Evolutionary conservation across 352 stramenopile genomes (phyloP).

Genomic region (Globisporangium nodosum): DNA sequence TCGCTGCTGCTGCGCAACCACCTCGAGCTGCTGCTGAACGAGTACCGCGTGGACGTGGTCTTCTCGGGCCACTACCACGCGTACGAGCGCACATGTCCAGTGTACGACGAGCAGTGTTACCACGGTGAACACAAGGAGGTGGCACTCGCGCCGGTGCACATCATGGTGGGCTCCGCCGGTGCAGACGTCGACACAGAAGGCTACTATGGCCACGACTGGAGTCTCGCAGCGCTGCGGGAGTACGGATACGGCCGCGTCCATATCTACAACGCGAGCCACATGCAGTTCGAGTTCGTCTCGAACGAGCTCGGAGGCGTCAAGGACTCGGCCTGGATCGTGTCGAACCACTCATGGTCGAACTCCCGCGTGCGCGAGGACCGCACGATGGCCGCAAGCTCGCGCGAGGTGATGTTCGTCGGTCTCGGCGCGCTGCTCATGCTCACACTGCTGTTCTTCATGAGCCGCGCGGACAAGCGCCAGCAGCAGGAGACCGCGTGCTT

Average conservation of each 20-base stretch:
- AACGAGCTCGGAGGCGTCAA: slow-evolving; percentile 14
- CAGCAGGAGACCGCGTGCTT: slow-evolving; percentile 1
- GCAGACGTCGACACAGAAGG: slow-evolving; percentile 26
- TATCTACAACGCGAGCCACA: slow-evolving; percentile 47
- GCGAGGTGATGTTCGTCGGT: slow-evolving; percentile 3
- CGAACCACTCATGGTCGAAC: slow-evolving; percentile 40
- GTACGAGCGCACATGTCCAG: slow-evolving; percentile 56
- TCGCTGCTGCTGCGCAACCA: slow-evolving; percentile 35
- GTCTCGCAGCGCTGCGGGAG: slow-evolving; percentile 5
- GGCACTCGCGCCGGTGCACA: slow-evolving; percentile 41
- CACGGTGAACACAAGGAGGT: slow-evolving; percentile 13
- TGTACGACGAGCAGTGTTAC: slow-evolving; percentile 42
- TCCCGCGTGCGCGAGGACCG: slow-evolving; percentile 22
- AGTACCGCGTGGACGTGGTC: slow-evolving; percentile 52
- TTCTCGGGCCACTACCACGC: slow-evolving; percentile 57
- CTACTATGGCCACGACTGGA: slow-evolving; percentile 24
- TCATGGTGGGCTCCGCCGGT: slow-evolving; percentile 48
- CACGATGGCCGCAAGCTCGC: slow-evolving; percentile 1
- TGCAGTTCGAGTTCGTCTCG: slow-evolving; percentile 49
- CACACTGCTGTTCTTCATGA: slow-evolving; percentile 1
- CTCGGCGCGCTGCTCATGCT: slow-evolving; percentile 2
- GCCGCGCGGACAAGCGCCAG: slow-evolving; percentile 3
- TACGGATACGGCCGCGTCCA: slow-evolving; percentile 46
- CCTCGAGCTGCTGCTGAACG: slow-evolving; percentile 37
- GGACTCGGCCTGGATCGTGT: slow-evolving; percentile 28